Percentiles rank a stretch among this genome's conserved stretches.
Conservation (phyloP, 2,329 filamentous ascomycete genomes). For the Phaeophleospora eucalypticola region DNA sequence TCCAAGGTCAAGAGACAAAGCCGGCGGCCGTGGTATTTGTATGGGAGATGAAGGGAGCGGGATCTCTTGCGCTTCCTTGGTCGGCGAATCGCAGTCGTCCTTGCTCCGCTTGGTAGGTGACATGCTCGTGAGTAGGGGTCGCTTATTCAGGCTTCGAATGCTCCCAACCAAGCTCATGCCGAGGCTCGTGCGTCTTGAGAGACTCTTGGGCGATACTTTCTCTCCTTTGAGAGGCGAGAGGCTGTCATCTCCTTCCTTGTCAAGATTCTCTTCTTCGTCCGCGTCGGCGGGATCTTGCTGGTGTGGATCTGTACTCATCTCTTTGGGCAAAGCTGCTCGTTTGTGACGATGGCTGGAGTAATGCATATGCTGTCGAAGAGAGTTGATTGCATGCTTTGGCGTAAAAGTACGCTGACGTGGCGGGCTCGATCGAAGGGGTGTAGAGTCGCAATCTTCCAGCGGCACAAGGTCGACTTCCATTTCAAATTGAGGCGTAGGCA, state of each 20-base stretch:
- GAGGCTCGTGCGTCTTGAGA: conserved; percentile 19
- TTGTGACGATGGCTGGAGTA: conserved; percentile 12
- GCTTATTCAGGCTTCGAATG: conserved; percentile 19
- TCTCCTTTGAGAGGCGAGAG: neutral
- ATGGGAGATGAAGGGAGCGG: conserved; percentile 27
- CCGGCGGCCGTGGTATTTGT: conserved; percentile 21
- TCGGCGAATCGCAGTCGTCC: conserved; percentile 7
- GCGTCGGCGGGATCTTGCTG: neutral
- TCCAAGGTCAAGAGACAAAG: conserved; percentile 24
- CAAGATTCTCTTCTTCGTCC: neutral
- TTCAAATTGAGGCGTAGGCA: neutral
- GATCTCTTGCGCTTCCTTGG: conserved; percentile 13
- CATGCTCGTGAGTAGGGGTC: conserved; percentile 1
- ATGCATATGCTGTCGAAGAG: conserved; percentile 18
- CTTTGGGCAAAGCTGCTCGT: conserved; percentile 4
- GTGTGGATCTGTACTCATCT: neutral
- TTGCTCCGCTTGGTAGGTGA: conserved; percentile 11
- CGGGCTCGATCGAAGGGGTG: conserved; percentile 10
- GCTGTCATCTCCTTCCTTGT: neutral
- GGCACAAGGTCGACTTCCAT: neutral
- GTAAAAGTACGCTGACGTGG: conserved; percentile 15
- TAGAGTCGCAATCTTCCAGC: conserved; percentile 3
- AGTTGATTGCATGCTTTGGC: conserved; percentile 18
- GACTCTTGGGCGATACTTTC: conserved; percentile 4
- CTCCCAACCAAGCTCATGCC: conserved; percentile 25